These are phyloP conservation scores for Aurantiochytrium sp. DNA, from an alignment of 108 stramenopile genomes.

Conservation along the genomic window DNA sequence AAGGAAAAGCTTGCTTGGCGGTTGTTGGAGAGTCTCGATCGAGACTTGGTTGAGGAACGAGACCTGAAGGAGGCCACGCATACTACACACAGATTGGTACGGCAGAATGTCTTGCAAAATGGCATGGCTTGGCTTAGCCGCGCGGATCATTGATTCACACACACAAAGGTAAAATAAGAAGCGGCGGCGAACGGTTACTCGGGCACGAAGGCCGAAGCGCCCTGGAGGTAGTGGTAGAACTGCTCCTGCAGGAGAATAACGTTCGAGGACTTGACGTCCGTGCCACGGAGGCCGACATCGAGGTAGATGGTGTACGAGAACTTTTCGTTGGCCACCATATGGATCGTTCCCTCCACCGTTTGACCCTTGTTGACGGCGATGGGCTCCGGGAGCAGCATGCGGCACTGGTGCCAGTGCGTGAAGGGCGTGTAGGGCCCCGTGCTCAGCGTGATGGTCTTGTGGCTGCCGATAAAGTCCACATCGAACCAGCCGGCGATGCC, in stretches of 20 bases:
- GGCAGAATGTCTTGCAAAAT: no score
- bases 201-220: background rate
- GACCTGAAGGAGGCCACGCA: no score
- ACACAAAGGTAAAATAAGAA: no score
- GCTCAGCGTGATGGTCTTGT: constrained; percentile 31
- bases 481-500: constrained; percentile 67
- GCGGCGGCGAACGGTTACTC: background rate
- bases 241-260: constrained; percentile 60
- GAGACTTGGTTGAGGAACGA: no score
- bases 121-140: no score
- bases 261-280: constrained; percentile 12
- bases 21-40: no score
- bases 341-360: constrained; percentile 43
- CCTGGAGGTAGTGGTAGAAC: constrained; percentile 54
- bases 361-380: constrained; percentile 59
- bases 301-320: constrained; percentile 56
- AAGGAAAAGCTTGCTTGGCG: no score
- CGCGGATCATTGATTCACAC: no score
- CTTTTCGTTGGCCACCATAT: constrained; percentile 58
- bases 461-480: constrained; percentile 52
- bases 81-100: no score
- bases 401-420: constrained; percentile 65
- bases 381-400: constrained; percentile 53
- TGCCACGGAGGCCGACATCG: constrained; percentile 45
- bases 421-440: constrained; percentile 48